Base-by-base conservation (phyloP, 257 asterid species). In the Mentha longifolia region DNA sequence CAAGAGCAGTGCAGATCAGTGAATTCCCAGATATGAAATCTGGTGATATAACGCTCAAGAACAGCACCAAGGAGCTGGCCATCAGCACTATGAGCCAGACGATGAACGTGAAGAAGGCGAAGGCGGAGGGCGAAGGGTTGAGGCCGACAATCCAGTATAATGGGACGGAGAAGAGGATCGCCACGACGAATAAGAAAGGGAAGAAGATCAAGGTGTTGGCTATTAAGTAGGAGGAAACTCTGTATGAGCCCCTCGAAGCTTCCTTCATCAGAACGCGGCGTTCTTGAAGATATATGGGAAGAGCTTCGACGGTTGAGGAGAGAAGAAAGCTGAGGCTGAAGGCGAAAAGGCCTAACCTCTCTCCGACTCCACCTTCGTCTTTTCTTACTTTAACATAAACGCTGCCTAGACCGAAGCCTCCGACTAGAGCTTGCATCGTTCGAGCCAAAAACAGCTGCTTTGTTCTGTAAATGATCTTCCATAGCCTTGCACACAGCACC, bases 11-110 rank as follows among this genome's bases (percentile, higher is more conserved):
- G 80, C 86, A 82, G 70, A 92, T 92, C 35, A 92, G 74, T 0
- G 98, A 92, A 42, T 92, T 92, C 75, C 98, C 98, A 0, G 96
- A 87, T 4, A 92, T 92, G 77, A 92, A 92, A 76, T 89, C 95
- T 0, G 96, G 98, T 10, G 98, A 87, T 20, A 92, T 62, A 2
- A 91, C 93, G 62, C 96, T 89, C 16, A 92, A 74, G 64, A 92
- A 92, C 54, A 89, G 84, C 61, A 92, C 98, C 63, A 92, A 75
- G 0, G 97, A 92, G 75, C 97, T 92, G 2, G 96, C 97, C 97
- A 91, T 87, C 47, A 89, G 82, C 41, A 92, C 95, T 14, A 92
- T 92, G 7, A 89, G 84, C 97, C 97, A 92, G 7, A 89, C 95
- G 10, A 88, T 74, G 30, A 87, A 76, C 1, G 78, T 65, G 82